Conservation (phyloP, 2,329 filamentous ascomycete species). For the Scedosporium dehoogii region DNA sequence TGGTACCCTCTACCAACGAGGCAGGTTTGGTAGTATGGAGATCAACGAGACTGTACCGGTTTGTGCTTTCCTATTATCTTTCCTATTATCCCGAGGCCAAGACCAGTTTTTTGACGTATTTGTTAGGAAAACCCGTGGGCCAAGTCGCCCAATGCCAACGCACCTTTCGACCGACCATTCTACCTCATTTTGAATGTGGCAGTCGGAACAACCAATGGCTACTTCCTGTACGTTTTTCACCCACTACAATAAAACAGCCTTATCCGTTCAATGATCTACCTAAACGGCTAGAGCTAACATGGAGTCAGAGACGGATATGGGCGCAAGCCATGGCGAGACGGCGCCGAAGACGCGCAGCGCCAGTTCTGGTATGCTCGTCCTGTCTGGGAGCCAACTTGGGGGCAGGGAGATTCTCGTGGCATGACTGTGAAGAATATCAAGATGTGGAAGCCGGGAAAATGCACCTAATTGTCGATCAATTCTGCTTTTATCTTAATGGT, state of each 20-base stretch:
- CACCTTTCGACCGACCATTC: conserved; percentile 67
- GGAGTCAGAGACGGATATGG: conserved; percentile 44
- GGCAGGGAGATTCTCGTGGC: conserved; percentile 23
- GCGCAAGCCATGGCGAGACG: conserved; percentile 73
- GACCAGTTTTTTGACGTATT: background rate
- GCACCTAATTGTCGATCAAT: background rate
- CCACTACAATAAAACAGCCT: background rate
- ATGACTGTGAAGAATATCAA: conserved; percentile 36
- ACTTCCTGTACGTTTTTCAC: conserved; percentile 44
- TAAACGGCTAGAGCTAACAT: background rate
- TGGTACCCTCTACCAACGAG: conserved; percentile 53
- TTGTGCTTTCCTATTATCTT: background rate
- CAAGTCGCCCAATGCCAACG: conserved; percentile 46
- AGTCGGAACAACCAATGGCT: conserved; percentile 70
- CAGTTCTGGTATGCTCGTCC: conserved; percentile 67
- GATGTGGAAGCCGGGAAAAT: conserved; percentile 32
- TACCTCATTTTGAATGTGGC: conserved; percentile 69
- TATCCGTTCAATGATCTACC: background rate
- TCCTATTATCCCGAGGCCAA: background rate
- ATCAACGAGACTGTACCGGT: conserved; percentile 28
- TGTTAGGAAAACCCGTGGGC: conserved; percentile 47
- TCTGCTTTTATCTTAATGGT: no score
- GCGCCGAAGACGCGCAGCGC: conserved; percentile 52
- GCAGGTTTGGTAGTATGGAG: conserved; percentile 41
- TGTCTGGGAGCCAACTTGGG: conserved; percentile 64